Conservation (phyloP, 192 early-diverging fungal species). For the Pilobolus umbonatus region DNA sequence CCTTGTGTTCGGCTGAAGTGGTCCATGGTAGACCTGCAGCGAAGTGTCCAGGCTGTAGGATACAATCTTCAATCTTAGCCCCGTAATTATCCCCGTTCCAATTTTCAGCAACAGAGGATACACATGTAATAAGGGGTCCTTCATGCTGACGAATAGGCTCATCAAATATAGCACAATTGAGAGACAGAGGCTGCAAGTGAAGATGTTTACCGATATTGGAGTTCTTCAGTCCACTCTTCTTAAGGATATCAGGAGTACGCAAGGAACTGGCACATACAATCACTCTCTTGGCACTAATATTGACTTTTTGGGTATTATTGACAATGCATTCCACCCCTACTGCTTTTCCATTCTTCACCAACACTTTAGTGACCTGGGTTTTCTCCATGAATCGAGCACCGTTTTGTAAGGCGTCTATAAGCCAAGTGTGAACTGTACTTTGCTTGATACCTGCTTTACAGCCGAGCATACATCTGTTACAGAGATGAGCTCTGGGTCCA, state of each 20-base stretch:
- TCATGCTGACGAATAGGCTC: constrained; percentile 40
- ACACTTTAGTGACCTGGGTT: constrained; percentile 50
- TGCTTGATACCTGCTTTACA: constrained; percentile 70
- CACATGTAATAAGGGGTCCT: constrained; percentile 64
- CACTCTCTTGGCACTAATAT: constrained; percentile 52
- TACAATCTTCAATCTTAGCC: constrained; percentile 57
- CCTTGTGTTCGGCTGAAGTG: constrained; percentile 47
- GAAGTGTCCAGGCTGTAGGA: constrained; percentile 49
- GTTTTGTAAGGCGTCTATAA: constrained; percentile 58
- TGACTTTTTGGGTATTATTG: constrained; percentile 24
- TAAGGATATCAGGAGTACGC: constrained; percentile 58
- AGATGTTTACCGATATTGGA: constrained; percentile 66
- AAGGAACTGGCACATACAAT: constrained; percentile 60
- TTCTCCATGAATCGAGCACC: constrained; percentile 61
- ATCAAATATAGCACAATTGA: constrained; percentile 64
- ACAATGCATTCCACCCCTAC: constrained; percentile 45
- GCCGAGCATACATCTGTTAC: constrained; percentile 62
- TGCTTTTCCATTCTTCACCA: constrained; percentile 51
- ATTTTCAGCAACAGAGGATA: constrained; percentile 54
- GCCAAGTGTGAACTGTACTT: constrained; percentile 60
- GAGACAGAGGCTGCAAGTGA: constrained; percentile 56
- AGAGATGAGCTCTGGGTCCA: constrained; percentile 44
- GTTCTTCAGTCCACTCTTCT: constrained; percentile 62
- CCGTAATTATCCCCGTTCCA: constrained; percentile 62
- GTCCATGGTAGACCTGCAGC: constrained; percentile 43